Conservation (phyloP, 306 rosid species). For the Castanea sativa region DNA sequence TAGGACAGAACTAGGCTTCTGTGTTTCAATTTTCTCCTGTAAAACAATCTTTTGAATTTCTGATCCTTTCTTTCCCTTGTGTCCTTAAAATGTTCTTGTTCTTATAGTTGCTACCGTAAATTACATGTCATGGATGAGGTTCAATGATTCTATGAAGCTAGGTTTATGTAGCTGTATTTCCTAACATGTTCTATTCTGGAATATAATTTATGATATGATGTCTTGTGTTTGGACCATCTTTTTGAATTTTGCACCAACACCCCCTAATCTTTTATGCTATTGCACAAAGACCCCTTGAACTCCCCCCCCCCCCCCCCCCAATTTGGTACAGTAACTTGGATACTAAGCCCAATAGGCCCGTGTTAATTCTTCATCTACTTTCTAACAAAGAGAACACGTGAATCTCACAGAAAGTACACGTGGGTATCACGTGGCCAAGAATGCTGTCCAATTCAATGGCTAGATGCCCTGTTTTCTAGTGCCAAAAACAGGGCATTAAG, state of each 20-base stretch:
- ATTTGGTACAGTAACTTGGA: no score
- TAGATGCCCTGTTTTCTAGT: no score
- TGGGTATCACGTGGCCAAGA: no score
- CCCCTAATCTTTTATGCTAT: no score
- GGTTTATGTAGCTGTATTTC: neutral
- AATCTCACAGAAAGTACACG: no score
- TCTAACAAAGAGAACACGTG: no score
- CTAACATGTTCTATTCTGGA: neutral
- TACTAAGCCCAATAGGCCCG: no score
- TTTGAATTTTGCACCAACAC: neutral
- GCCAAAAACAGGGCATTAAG: no score
- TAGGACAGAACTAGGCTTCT: neutral
- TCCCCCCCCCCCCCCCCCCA: no score
- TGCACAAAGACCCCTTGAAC: no score
- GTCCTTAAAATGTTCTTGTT: neutral
- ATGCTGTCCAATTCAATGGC: no score
- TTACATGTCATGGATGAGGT: neutral
- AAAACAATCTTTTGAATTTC: neutral
- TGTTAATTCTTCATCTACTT: no score
- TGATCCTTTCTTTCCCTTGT: neutral
- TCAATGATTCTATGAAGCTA: neutral
- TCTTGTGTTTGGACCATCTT: neutral
- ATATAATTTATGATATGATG: neutral
- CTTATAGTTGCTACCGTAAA: neutral
- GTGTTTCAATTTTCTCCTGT: neutral